These are phyloP conservation scores for Guadua angustifolia DNA, from an alignment of 176 grass and related monocot species.

Conservation along the genomic window DNA sequence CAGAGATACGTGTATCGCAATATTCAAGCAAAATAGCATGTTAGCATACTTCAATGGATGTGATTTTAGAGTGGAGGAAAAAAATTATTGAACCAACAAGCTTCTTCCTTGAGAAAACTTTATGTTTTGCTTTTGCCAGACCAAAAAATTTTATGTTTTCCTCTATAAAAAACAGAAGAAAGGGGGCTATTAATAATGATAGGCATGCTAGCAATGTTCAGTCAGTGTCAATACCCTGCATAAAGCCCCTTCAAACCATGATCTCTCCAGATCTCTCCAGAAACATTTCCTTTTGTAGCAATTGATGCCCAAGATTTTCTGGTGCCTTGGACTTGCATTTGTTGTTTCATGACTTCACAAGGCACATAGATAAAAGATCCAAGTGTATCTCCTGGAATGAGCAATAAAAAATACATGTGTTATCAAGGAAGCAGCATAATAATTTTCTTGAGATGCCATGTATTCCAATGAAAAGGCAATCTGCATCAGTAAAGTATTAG, in stretches of 20 bases:
- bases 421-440: too few species aligned
- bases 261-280: too few species aligned
- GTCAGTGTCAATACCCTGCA: too few species aligned
- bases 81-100: not conserved
- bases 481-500: slow-evolving; percentile 9
- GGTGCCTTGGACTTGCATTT: too few species aligned
- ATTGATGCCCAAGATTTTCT: too few species aligned
- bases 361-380: too few species aligned
- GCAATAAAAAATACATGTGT: too few species aligned
- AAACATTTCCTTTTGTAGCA: too few species aligned
- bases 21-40: slow-evolving; percentile 6
- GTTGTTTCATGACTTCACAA: too few species aligned
- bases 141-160: not conserved
- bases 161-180: not conserved
- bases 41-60: not conserved
- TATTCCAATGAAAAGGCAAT: slow-evolving; percentile 30
- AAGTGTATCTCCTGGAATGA: too few species aligned
- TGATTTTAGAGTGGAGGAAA: not conserved
- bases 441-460: slow-evolving; percentile 25
- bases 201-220: slow-evolving; percentile 24
- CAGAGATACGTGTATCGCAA: not conserved
- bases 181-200: slow-evolving; percentile 8
- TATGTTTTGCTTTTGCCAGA: not conserved
- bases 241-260: too few species aligned
- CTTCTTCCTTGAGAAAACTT: not conserved